phyloP scores from a whole-genome alignment of 2,329 filamentous ascomycete species.

The Sporothrix schenckii region DNA sequence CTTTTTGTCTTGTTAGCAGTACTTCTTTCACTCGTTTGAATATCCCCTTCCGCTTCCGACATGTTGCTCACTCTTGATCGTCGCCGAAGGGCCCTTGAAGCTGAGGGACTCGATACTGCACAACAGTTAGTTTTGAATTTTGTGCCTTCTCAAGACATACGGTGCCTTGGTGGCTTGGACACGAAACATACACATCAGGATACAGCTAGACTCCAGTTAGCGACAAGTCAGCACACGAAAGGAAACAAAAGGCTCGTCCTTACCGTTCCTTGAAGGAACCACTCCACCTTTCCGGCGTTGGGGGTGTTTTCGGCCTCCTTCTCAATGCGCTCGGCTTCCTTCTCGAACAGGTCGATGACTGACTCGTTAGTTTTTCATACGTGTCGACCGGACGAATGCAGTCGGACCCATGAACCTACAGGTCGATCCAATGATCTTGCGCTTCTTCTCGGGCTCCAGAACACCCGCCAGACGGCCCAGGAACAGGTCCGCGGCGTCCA shows the following conservation, averaged over 20 bases:
- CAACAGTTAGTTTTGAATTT: conserved; percentile 15
- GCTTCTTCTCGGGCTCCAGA: conserved; percentile 69
- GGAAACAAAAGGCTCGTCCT: conserved; percentile 53
- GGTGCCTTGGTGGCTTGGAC: neutral
- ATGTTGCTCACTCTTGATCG: conserved; percentile 49
- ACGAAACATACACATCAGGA: conserved; percentile 43
- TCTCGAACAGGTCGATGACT: conserved; percentile 69
- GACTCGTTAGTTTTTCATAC: neutral
- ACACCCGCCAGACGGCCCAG: conserved; percentile 75
- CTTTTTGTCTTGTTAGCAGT: conserved; percentile 35
- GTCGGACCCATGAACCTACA: conserved; percentile 36
- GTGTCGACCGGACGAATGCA: neutral
- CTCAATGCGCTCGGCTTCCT: conserved; percentile 70
- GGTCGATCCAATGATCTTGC: conserved; percentile 80
- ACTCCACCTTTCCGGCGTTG: conserved; percentile 76
- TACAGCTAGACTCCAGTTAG: conserved; percentile 31
- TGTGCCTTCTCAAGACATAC: conserved; percentile 37
- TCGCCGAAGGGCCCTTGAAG: conserved; percentile 54
- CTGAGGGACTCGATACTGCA: conserved; percentile 51
- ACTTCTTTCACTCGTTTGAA: no score
- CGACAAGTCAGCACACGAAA: conserved; percentile 39
- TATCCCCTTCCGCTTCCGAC: conserved; percentile 25
- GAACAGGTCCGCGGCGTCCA: conserved; percentile 78
- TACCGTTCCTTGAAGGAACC: conserved; percentile 79
- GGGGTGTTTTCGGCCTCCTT: conserved; percentile 67